Evolutionary conservation across 352 stramenopile genomes (phyloP).

Genomic region (Globisporangium echinulatum): DNA sequence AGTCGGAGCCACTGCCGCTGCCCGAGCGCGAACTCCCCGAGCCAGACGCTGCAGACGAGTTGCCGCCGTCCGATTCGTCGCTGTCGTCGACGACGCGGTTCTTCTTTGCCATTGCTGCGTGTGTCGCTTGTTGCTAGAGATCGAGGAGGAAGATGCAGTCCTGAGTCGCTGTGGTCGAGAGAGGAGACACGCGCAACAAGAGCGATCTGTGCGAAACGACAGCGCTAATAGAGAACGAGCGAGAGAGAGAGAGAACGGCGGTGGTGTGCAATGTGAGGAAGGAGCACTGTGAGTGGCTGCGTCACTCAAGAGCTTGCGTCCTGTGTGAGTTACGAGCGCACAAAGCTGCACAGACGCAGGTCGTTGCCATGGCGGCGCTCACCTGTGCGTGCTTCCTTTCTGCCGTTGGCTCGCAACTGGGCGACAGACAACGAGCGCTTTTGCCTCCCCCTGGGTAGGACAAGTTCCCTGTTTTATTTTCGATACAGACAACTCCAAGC

Average conservation of each 20-base stretch:
- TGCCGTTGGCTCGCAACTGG: too few species aligned
- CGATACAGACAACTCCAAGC: too few species aligned
- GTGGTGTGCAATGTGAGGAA: background rate
- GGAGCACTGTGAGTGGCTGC: too few species aligned
- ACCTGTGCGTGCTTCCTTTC: too few species aligned
- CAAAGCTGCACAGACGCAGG: too few species aligned
- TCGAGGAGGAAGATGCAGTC: background rate
- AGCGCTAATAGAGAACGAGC: background rate
- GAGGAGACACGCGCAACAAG: background rate
- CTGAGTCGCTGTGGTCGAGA: background rate
- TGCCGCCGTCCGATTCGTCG: conserved; percentile 56
- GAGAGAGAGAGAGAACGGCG: background rate
- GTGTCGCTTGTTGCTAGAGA: background rate
- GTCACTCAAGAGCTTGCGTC: too few species aligned
- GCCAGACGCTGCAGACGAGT: conserved; percentile 41
- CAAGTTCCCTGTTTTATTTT: too few species aligned
- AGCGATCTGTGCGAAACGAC: too few species aligned
- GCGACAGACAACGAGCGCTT: too few species aligned
- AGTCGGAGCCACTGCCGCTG: conserved; percentile 23
- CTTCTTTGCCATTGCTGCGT: conserved; percentile 32
- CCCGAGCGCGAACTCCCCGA: conserved; percentile 51
- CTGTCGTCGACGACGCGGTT: conserved; percentile 58
- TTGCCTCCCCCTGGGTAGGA: too few species aligned
- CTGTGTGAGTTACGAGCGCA: too few species aligned
- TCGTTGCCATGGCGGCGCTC: too few species aligned